Evolutionary conservation across 306 rosid genomes (phyloP).

Genomic region (Datisca glomerata): DNA sequence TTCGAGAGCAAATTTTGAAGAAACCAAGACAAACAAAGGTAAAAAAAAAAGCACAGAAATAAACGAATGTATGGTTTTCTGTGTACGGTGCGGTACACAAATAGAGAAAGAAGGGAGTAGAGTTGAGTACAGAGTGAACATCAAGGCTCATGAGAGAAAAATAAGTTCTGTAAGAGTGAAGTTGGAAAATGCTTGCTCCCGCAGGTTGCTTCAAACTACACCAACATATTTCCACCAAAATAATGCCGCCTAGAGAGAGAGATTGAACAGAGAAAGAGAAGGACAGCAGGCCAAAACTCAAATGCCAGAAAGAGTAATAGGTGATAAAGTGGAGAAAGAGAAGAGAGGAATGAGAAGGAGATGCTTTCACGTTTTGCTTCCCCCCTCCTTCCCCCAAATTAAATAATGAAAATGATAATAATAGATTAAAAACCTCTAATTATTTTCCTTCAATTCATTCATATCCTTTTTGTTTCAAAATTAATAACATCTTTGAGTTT

Average conservation of each 20-base stretch:
- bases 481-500: constrained; percentile 4
- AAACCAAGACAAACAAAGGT: too few species aligned
- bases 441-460: neutral
- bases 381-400: constrained; percentile 16
- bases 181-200: neutral
- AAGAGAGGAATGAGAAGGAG: constrained; percentile 18
- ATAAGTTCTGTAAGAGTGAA: neutral
- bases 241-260: neutral
- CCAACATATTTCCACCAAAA: neutral
- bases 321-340: constrained; percentile 3
- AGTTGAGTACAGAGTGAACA: constrained; percentile 3
- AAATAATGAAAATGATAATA: neutral
- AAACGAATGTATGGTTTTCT: too few species aligned
- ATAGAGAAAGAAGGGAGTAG: neutral
- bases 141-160: neutral
- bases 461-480: neutral
- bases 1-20: neutral
- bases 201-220: neutral
- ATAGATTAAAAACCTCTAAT: neutral
- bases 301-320: neutral
- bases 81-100: too few species aligned
- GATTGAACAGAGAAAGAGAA: neutral
- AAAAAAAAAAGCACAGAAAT: too few species aligned
- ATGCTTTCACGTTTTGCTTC: constrained; percentile 46
- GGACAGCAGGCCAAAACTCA: constrained; percentile 9